phyloP scores from a whole-genome alignment of 164 flowering plant species.

The Houttuynia cordata region DNA sequence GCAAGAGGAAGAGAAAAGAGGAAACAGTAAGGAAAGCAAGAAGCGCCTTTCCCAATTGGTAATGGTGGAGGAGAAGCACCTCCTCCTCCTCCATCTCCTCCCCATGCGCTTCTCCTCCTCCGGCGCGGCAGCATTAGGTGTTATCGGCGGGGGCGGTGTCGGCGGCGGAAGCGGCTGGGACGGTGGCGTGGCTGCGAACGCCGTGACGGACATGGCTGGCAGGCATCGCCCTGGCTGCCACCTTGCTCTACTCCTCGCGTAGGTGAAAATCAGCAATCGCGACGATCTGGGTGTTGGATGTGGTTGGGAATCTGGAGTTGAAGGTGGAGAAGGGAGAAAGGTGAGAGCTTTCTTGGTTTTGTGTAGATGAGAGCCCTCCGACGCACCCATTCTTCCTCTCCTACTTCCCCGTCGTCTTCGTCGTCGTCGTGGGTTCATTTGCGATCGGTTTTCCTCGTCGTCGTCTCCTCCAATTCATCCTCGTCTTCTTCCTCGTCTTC shows the following conservation, averaged over 20 bases:
- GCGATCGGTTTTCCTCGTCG: conserved; percentile 75
- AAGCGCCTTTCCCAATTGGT: not conserved
- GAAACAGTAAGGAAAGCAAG: not conserved
- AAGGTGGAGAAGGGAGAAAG: not conserved
- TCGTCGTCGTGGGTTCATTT: conserved; percentile 58
- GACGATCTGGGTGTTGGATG: no score
- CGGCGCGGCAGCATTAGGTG: conserved; percentile 3
- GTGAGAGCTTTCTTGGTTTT: not conserved
- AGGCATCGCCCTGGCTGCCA: conserved; percentile 54
- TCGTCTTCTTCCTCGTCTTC: conserved; percentile 19
- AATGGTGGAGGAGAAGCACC: not conserved
- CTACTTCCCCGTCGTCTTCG: conserved; percentile 32
- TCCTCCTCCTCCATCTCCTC: not conserved
- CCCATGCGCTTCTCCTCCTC: not conserved
- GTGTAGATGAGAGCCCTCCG: conserved; percentile 68
- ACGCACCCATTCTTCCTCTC: conserved; percentile 48
- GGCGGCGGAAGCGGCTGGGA: conserved; percentile 16
- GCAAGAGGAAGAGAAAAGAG: not conserved
- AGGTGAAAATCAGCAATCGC: conserved; percentile 43
- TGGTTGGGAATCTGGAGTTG: not conserved
- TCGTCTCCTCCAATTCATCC: conserved; percentile 48
- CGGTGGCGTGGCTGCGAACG: conserved; percentile 25
- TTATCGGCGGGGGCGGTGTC: conserved; percentile 8
- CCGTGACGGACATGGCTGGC: conserved; percentile 65
- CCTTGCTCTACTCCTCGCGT: conserved; percentile 31